A percentile compares a stretch with the other conserved stretches of the same genome.
phyloP scores from a whole-genome alignment of 345 rosid genomes.

The Abelmoschus esculentus region DNA sequence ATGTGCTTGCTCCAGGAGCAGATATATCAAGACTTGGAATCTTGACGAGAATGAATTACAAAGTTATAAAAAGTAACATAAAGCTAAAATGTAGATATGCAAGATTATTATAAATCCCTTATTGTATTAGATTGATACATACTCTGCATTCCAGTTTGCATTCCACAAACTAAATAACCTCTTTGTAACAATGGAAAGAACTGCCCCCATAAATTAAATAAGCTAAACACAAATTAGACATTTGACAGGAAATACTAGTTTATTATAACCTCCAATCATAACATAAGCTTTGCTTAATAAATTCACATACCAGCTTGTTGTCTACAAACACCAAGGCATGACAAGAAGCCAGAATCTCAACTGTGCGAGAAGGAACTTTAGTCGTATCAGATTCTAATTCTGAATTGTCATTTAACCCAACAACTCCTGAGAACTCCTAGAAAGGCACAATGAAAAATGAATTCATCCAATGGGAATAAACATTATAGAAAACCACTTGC shows the following conservation, averaged over 20 bases:
- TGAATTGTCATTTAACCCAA: conserved; percentile 45
- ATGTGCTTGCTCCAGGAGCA: no score
- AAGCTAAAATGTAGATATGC: no score
- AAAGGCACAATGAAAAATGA: conserved; percentile 13
- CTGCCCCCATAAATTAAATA: not conserved
- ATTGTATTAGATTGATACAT: no score
- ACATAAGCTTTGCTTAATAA: no score
- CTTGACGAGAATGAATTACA: no score
- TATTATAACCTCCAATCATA: not conserved
- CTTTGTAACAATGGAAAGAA: not conserved
- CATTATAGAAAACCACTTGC: conserved; percentile 8
- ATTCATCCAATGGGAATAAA: conserved; percentile 7
- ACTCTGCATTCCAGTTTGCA: not conserved
- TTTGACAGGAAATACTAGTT: not conserved
- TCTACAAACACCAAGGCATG: conserved; percentile 98
- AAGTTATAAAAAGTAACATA: no score
- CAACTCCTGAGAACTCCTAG: conserved; percentile 89
- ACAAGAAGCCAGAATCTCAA: conserved; percentile 95
- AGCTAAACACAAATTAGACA: not conserved
- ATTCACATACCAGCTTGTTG: conserved; percentile 72
- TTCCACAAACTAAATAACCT: not conserved
- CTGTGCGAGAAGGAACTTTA: conserved; percentile 57
- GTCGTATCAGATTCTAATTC: conserved; percentile 82
- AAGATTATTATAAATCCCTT: no score
- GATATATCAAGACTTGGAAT: no score